Conservation (phyloP, 768 basidiomycete genomes). For the Tricholoma bakamatsutake region DNA sequence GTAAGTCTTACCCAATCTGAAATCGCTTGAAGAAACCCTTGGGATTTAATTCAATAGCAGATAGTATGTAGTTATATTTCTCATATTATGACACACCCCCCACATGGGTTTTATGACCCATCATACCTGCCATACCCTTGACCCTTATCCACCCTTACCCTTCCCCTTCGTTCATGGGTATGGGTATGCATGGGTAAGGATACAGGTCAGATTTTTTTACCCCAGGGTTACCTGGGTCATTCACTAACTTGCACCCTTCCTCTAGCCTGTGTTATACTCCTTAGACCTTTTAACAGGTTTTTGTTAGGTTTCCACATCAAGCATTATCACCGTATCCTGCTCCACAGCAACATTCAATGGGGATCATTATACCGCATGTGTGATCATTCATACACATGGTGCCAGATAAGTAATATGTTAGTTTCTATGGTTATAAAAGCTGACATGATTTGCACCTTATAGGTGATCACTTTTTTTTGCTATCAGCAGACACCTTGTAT, state of each 20-base stretch:
- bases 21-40: too few relatives aligned
- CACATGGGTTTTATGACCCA: background rate
- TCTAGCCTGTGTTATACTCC: too few relatives aligned
- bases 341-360: slow-evolving; percentile 15
- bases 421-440: background rate
- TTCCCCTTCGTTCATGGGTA: background rate
- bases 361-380: slow-evolving; percentile 9
- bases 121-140: background rate
- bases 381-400: background rate
- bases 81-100: background rate
- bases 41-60: background rate
- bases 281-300: too few relatives aligned
- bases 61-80: background rate
- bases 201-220: too few relatives aligned
- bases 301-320: too few relatives aligned
- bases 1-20: too few relatives aligned
- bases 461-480: slow-evolving; percentile 11
- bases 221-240: too few relatives aligned
- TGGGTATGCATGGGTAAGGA: background rate
- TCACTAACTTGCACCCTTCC: too few relatives aligned
- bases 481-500: slow-evolving; percentile 4
- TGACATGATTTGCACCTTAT: slow-evolving; percentile 4
- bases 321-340: slow-evolving; percentile 16
- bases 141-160: too few relatives aligned
- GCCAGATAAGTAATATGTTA: slow-evolving; percentile 10